Percentiles rank a stretch among this genome's conserved stretches.
Conservation (phyloP, 108 stramenopile genomes). For the Mediolabrus comicus region DNA sequence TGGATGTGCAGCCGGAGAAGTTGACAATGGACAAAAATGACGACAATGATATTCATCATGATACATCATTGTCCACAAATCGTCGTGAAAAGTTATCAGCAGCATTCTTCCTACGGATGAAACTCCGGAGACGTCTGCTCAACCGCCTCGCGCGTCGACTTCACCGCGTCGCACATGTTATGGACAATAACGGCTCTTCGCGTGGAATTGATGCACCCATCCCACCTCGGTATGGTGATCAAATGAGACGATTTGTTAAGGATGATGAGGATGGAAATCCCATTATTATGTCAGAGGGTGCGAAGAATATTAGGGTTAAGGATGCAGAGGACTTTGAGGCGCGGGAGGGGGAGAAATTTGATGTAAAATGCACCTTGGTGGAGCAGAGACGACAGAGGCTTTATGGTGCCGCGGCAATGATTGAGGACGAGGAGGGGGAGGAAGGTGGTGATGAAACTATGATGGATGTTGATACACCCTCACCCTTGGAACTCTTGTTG, state of each 20-base stretch:
- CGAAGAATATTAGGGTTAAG: conserved; percentile 1
- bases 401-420: neutral
- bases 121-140: conserved; percentile 66
- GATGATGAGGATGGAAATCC: conserved; percentile 1
- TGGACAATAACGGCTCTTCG: conserved; percentile 52
- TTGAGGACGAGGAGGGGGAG: neutral
- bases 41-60: neutral
- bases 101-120: conserved; percentile 64
- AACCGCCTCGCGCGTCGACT: conserved; percentile 73
- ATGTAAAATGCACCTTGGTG: neutral
- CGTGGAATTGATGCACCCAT: conserved; percentile 1
- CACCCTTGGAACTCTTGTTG: conserved; percentile 19
- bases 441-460: neutral
- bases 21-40: neutral
- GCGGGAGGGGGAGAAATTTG: neutral
- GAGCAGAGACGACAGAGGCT: conserved; percentile 2
- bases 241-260: conserved; percentile 12
- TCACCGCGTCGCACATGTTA: conserved; percentile 61
- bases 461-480: neutral
- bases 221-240: conserved; percentile 39
- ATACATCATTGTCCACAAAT: neutral
- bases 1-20: neutral
- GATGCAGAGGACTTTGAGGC: conserved; percentile 18
- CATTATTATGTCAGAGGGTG: neutral
- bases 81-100: conserved; percentile 44